phyloP scores from a whole-genome alignment of 192 early-diverging fungal genomes.

The Coemansia sp. region DNA sequence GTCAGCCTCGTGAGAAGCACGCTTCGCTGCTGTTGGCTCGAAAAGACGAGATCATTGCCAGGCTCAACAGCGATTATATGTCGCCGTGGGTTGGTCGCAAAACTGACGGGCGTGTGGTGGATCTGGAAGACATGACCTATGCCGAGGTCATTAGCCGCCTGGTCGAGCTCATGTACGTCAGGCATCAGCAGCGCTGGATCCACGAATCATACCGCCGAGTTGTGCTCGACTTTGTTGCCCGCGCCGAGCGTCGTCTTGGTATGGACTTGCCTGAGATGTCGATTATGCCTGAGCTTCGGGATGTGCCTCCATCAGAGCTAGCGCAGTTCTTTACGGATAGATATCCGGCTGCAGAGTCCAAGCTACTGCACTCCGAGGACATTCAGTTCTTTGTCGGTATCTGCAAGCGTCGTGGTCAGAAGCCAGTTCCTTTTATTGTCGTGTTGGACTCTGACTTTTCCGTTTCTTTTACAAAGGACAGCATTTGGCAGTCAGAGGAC shows the following conservation, averaged over 20 bases:
- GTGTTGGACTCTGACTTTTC: slow-evolving; percentile 89
- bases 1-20: too few relatives aligned
- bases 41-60: too few relatives aligned
- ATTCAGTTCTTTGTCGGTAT: slow-evolving; percentile 48
- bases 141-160: slow-evolving; percentile 81
- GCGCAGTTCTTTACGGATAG: slow-evolving; percentile 36
- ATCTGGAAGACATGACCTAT: slow-evolving; percentile 95
- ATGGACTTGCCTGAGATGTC: neutral
- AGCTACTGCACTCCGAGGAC: slow-evolving; percentile 49
- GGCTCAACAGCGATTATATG: too few relatives aligned
- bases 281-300: neutral
- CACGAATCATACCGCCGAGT: slow-evolving; percentile 71
- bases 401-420: slow-evolving; percentile 62
- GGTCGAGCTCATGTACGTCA: slow-evolving; percentile 81
- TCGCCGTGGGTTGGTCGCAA: slow-evolving; percentile 90
- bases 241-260: slow-evolving; percentile 74
- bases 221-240: slow-evolving; percentile 78
- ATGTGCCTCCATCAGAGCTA: slow-evolving; percentile 1
- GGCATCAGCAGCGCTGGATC: slow-evolving; percentile 80
- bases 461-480: slow-evolving; percentile 91
- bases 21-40: too few relatives aligned
- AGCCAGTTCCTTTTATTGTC: slow-evolving; percentile 91
- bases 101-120: slow-evolving; percentile 68
- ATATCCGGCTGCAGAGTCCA: slow-evolving; percentile 21
- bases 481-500: slow-evolving; percentile 88